A percentile compares a stretch with the other conserved stretches of the same genome.
Conservation (phyloP, 176 grass and related monocot genomes). For the Calamus simplicifolius region DNA sequence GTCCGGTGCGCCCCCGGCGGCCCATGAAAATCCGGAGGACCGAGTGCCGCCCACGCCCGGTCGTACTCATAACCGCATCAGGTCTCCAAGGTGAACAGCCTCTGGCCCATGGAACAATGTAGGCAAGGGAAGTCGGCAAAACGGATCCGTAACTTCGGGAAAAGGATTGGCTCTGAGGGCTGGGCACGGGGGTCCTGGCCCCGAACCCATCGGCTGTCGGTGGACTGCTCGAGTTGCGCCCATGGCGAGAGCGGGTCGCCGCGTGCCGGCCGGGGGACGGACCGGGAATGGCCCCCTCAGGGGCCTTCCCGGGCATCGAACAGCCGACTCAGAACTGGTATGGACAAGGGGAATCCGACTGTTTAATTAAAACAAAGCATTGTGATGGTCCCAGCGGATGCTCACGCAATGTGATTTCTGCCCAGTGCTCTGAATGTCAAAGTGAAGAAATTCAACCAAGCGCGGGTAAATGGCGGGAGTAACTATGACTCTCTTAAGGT, state of each 20-base stretch:
- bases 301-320: slow-evolving; percentile 28
- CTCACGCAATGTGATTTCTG: slow-evolving; percentile 36
- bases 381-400: slow-evolving; percentile 30
- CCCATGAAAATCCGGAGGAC: slow-evolving; percentile 55
- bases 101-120: slow-evolving; percentile 45
- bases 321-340: slow-evolving; percentile 34
- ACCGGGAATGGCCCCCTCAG: not conserved
- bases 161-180: slow-evolving; percentile 71
- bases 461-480: slow-evolving; percentile 35
- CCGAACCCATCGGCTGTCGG: slow-evolving; percentile 26
- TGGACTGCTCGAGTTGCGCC: slow-evolving; percentile 24
- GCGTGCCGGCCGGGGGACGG: not conserved
- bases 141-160: slow-evolving; percentile 54
- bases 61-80: slow-evolving; percentile 53
- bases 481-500: slow-evolving; percentile 42
- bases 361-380: slow-evolving; percentile 46
- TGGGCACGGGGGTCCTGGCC: slow-evolving; percentile 51
- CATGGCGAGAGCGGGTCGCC: slow-evolving; percentile 22
- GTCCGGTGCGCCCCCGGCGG: slow-evolving; percentile 53
- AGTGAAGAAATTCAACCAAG: slow-evolving; percentile 42
- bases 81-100: slow-evolving; percentile 50
- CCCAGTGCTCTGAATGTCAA: slow-evolving; percentile 37
- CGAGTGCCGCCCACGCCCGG: slow-evolving; percentile 30
- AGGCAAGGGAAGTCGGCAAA: slow-evolving; percentile 46
- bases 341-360: slow-evolving; percentile 33